Evolutionary conservation across 1,284 basidiomycete species (phyloP).

Genomic region (Leccinum fuscescens): DNA sequence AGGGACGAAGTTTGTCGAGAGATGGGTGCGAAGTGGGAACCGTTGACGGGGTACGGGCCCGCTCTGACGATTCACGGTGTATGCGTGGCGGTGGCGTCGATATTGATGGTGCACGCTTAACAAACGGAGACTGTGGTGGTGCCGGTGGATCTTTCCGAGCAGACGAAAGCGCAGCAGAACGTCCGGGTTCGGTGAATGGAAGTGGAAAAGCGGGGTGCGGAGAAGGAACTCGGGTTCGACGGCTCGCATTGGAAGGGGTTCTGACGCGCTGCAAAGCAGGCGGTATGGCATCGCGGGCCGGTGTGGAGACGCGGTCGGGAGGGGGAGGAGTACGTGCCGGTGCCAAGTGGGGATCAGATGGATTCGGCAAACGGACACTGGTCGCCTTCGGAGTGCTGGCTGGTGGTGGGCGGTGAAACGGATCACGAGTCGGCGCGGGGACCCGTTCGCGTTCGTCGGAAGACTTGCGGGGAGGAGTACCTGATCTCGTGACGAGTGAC

Average conservation of each 20-base stretch:
- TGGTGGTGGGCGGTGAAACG: constrained; percentile 24
- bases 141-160: constrained; percentile 8
- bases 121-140: constrained; percentile 11
- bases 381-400: constrained; percentile 10
- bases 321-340: constrained; percentile 8
- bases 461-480: constrained; percentile 4
- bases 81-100: constrained; percentile 8
- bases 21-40: constrained; percentile 13
- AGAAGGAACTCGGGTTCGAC: constrained; percentile 8
- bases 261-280: constrained; percentile 16
- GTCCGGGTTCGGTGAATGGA: constrained; percentile 17
- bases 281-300: constrained; percentile 19
- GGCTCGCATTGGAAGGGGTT: constrained; percentile 19
- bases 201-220: constrained; percentile 14
- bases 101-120: constrained; percentile 13
- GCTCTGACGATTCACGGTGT: constrained; percentile 20
- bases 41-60: constrained; percentile 14
- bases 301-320: constrained; percentile 19
- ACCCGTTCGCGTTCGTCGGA: constrained; percentile 9
- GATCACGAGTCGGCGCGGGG: constrained; percentile 24
- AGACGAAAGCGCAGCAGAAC: constrained; percentile 16
- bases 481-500: constrained; percentile 30
- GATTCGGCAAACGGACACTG: constrained; percentile 11
- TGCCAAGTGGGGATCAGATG: constrained; percentile 4
- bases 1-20: constrained; percentile 15